Evolutionary conservation across 179 eudicot genomes (phyloP), one percentile per base, ranked within the genome.

Genomic region (Beta corolliflora): DNA sequence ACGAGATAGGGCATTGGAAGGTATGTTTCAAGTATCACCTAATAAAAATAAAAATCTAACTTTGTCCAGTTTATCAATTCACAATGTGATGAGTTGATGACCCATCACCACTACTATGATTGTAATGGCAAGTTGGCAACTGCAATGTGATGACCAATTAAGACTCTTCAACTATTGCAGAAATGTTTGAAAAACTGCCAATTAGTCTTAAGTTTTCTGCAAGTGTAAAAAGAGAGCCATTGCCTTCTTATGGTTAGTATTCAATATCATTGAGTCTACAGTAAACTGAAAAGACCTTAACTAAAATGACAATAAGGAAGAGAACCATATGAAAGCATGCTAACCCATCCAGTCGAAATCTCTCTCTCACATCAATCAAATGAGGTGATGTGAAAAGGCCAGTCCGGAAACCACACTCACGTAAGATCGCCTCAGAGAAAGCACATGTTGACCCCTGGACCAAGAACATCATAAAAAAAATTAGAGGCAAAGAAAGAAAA

Each of bases 301-400:
- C 5, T 55, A 48, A 23, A 3, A 75, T 29, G n/a, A 55, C 63
- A 67, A 55, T 36, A 9, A 75, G 15, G n/a, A 31, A 64, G 50
- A 64, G 44, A 59, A 48, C 16, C n/a, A 72, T 23, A 72, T 63
- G 76, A 70, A 71, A 77, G 67, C 78, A 86, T 45, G 87, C 97
- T 87, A 18, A 94, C 97, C 98, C 98, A 84, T 94, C 88, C 16
- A 94, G 81, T 75, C 98, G 95, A 83, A 91, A 94, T 90, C 98
- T 88, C 86, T 94, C 98, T 86, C 92, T 89, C 87, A 93, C 94
- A 71, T 94, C 98, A 67, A 91, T 93, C 59, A 94, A 84, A 87
- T 94, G 98, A 61, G 98, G 98, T 23, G 98, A 94, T 25, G 93
- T 94, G 83, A 94, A 94, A 73, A 94, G 91, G 81, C 98, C 98